phyloP scores from a whole-genome alignment of 1,284 basidiomycete genomes.

The Malassezia obtusa region DNA sequence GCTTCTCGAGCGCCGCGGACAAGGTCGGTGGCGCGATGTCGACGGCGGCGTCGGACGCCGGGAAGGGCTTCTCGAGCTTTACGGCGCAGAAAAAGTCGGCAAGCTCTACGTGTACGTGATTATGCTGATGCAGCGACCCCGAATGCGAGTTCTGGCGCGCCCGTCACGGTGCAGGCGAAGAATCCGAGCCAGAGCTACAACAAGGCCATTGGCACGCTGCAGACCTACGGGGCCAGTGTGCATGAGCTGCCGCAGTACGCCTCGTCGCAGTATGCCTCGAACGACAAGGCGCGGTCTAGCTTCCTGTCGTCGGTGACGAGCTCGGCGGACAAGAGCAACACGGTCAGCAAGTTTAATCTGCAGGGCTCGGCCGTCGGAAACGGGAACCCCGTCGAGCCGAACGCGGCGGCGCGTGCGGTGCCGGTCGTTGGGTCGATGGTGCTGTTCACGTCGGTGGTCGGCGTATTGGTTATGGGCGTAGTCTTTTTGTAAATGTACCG shows the following conservation, averaged over 20 bases:
- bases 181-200: slow-evolving; percentile 10
- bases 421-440: neutral
- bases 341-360: neutral
- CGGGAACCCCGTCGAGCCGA: neutral
- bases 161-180: neutral
- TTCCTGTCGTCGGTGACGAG: neutral
- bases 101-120: neutral
- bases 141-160: neutral
- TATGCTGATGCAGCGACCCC: neutral
- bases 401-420: neutral
- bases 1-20: neutral
- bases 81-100: neutral
- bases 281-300: neutral
- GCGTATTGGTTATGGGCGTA: neutral
- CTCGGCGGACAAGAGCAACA: neutral
- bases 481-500: slow-evolving; percentile 1
- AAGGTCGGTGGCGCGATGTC: neutral
- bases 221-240: slow-evolving; percentile 6
- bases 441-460: neutral
- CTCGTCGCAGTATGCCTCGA: neutral
- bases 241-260: neutral
- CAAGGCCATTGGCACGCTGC: slow-evolving; percentile 10
- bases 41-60: neutral
- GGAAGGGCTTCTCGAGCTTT: neutral
- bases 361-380: neutral